These are phyloP conservation scores for Pluteus cervinus DNA, from an alignment of 768 basidiomycete species.

Conservation along the genomic window DNA sequence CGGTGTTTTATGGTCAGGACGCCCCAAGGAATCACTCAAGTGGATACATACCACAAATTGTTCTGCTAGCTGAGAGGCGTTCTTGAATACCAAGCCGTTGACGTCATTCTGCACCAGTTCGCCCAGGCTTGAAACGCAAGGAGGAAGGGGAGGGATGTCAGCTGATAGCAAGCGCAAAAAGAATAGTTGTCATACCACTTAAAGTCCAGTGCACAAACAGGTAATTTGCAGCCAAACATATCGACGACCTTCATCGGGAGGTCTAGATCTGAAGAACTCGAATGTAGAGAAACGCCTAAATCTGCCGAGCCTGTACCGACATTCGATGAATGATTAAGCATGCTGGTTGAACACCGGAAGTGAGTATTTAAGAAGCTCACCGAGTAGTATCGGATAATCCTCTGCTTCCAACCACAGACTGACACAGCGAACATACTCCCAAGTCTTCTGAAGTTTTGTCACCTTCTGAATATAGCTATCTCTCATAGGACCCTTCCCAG, in stretches of 20 bases:
- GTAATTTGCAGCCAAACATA: constrained; percentile 97
- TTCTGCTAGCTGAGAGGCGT: constrained; percentile 58
- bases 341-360: background rate
- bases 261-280: constrained; percentile 85
- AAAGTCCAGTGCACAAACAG: constrained; percentile 88
- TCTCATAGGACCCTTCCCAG: constrained; percentile 83
- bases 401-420: constrained; percentile 86
- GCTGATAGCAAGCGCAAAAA: background rate
- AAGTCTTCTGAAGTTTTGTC: constrained; percentile 50
- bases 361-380: constrained; percentile 28
- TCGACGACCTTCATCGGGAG: constrained; percentile 99
- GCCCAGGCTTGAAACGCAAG: constrained; percentile 46
- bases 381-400: constrained; percentile 86
- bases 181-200: constrained; percentile 54
- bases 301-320: constrained; percentile 71
- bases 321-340: background rate
- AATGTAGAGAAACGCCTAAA: constrained; percentile 86
- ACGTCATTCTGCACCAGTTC: constrained; percentile 83
- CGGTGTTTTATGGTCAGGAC: constrained; percentile 1
- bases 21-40: constrained; percentile 4
- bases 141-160: constrained; percentile 4
- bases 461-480: constrained; percentile 70
- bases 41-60: constrained; percentile 57
- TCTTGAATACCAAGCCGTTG: constrained; percentile 79
- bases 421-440: constrained; percentile 74